Conservation (phyloP, 495 filamentous ascomycete genomes). For the Penicillium pulvis region DNA sequence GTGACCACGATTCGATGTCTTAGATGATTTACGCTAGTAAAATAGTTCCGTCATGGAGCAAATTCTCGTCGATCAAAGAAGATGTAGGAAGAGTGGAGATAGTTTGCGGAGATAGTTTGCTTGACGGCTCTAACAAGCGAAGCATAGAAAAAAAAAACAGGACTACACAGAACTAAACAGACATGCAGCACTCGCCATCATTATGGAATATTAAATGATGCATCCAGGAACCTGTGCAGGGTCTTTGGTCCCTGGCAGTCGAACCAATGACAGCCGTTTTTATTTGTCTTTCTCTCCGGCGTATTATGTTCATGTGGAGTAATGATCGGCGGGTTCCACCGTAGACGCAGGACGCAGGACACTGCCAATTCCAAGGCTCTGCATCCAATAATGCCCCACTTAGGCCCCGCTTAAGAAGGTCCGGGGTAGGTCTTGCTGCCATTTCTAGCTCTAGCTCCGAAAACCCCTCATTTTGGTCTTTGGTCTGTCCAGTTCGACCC, state of each 20-base stretch:
- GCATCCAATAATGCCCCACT: not conserved
- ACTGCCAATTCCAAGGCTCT: not conserved
- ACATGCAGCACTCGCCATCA: not conserved
- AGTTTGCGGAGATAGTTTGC: no score
- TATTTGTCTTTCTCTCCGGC: not conserved
- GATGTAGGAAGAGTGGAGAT: no score
- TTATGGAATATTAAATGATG: not conserved
- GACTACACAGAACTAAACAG: no score
- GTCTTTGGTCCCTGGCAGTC: not conserved
- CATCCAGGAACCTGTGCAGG: not conserved
- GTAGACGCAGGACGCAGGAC: not conserved
- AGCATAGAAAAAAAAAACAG: no score
- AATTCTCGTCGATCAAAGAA: no score
- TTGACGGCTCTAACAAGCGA: no score
- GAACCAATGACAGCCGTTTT: not conserved
- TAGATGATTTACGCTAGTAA: not conserved
- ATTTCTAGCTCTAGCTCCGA: not conserved
- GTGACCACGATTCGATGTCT: not conserved
- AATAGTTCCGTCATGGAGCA: no score
- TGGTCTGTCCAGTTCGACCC: not conserved
- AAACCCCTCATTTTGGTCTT: not conserved
- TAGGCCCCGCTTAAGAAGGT: not conserved
- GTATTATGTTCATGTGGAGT: constrained; percentile 1
- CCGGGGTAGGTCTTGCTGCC: not conserved
- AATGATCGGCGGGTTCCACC: not conserved